Conservation (phyloP, 2,329 filamentous ascomycete species). For the Ophiostoma australiae region DNA sequence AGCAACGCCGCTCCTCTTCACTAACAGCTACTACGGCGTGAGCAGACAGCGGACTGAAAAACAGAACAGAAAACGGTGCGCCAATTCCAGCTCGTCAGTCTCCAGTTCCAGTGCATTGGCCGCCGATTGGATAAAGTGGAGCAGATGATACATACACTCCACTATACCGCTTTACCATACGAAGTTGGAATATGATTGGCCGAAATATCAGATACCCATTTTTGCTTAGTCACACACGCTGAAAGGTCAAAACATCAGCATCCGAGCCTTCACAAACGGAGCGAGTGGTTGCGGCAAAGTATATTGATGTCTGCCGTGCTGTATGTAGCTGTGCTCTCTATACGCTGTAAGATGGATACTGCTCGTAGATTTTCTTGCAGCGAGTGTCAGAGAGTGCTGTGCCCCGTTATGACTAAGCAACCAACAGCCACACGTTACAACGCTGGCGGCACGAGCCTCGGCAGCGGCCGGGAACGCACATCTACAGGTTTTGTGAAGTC, state of each 20-base stretch:
- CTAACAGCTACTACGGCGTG: not conserved
- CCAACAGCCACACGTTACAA: not conserved
- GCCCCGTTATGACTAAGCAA: not conserved
- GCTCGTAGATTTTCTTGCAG: not conserved
- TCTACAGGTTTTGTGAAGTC: not conserved
- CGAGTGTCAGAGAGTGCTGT: not conserved
- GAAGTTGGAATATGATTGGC: not conserved
- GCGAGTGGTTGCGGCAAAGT: not conserved
- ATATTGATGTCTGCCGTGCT: no score
- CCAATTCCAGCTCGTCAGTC: not conserved
- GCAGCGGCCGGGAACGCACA: not conserved
- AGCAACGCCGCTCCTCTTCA: not conserved
- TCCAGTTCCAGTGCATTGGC: not conserved
- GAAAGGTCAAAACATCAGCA: not conserved
- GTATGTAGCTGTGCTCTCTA: no score
- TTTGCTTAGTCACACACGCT: not conserved
- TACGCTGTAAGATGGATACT: not conserved
- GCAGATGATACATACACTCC: not conserved
- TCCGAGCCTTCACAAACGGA: not conserved
- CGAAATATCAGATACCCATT: not conserved
- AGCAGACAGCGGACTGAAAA: not conserved
- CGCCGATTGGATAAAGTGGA: not conserved
- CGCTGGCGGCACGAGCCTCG: not conserved
- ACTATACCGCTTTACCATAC: not conserved
- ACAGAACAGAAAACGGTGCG: not conserved